Percentiles rank a stretch among this genome's conserved stretches.
Evolutionary conservation across 768 basidiomycete species (phyloP).

Genomic region (Lepiota brunneoincarnata): DNA sequence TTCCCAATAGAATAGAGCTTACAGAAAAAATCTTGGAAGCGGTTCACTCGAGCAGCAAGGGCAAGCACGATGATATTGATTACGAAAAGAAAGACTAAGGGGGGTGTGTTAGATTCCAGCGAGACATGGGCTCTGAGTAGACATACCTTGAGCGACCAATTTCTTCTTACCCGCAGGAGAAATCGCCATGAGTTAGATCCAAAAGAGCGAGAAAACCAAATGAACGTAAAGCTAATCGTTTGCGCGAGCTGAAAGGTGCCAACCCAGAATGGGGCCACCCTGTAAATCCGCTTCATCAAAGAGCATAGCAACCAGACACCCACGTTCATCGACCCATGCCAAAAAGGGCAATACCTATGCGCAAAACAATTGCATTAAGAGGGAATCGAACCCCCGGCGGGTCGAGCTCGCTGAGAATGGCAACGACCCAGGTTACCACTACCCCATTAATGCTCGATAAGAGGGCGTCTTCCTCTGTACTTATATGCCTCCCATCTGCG

Average conservation of each 20-base stretch:
- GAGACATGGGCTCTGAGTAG: not conserved
- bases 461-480: not conserved
- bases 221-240: slow-evolving; percentile 3
- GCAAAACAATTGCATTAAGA: slow-evolving; percentile 58
- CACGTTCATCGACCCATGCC: not conserved
- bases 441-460: slow-evolving; percentile 14
- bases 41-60: slow-evolving; percentile 51
- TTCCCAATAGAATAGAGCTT: slow-evolving; percentile 18
- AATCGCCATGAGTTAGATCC: slow-evolving; percentile 12
- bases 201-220: slow-evolving; percentile 4
- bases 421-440: slow-evolving; percentile 21
- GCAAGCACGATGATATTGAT: slow-evolving; percentile 50
- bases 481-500: not conserved
- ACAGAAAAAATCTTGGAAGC: slow-evolving; percentile 63
- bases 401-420: slow-evolving; percentile 45
- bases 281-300: not conserved
- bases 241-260: too few relatives aligned
- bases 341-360: too few relatives aligned
- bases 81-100: slow-evolving; percentile 39
- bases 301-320: not conserved
- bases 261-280: too few relatives aligned
- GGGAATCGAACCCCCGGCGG: slow-evolving; percentile 90
- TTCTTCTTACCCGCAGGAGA: slow-evolving; percentile 27
- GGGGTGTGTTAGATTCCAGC: not conserved
- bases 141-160: slow-evolving; percentile 26